phyloP scores from a whole-genome alignment of 2,329 filamentous ascomycete species.

The Septoria linicola region DNA sequence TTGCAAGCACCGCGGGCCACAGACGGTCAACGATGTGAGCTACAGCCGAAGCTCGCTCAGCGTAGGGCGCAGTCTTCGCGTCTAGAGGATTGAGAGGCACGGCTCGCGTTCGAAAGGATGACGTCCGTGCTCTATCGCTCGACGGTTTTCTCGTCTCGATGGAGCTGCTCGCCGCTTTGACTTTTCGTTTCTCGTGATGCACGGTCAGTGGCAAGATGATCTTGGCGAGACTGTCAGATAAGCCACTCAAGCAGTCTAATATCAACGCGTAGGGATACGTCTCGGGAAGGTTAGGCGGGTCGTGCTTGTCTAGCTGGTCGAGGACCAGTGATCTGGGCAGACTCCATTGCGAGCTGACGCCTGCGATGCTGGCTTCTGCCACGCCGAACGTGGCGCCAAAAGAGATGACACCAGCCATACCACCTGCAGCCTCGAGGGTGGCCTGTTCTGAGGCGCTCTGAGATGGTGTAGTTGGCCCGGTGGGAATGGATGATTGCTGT shows the following conservation, averaged over 20 bases:
- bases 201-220: conserved; percentile 91
- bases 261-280: conserved; percentile 92
- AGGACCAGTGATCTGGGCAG: conserved; percentile 81
- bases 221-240: conserved; percentile 90
- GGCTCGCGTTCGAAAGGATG: conserved; percentile 71
- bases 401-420: conserved; percentile 82
- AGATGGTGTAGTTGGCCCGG: conserved; percentile 56
- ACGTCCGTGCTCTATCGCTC: conserved; percentile 49
- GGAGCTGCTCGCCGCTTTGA: conserved; percentile 29
- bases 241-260: conserved; percentile 80
- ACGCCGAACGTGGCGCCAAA: conserved; percentile 59
- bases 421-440: conserved; percentile 77
- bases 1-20: conserved; percentile 93
- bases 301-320: conserved; percentile 89
- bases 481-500: conserved; percentile 81
- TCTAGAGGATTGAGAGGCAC: conserved; percentile 81
- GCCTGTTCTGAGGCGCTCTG: conserved; percentile 71
- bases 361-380: conserved; percentile 64
- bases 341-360: conserved; percentile 91
- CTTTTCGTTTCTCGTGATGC: conserved; percentile 62
- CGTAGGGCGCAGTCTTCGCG: conserved; percentile 69
- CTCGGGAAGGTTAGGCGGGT: conserved; percentile 78
- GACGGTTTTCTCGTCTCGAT: conserved; percentile 28
- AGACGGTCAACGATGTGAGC: conserved; percentile 84
- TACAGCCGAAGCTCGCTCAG: conserved; percentile 70